Evolutionary conservation across 2,329 filamentous ascomycete genomes (phyloP).

Genomic region (Arthrinium phaeospermum): DNA sequence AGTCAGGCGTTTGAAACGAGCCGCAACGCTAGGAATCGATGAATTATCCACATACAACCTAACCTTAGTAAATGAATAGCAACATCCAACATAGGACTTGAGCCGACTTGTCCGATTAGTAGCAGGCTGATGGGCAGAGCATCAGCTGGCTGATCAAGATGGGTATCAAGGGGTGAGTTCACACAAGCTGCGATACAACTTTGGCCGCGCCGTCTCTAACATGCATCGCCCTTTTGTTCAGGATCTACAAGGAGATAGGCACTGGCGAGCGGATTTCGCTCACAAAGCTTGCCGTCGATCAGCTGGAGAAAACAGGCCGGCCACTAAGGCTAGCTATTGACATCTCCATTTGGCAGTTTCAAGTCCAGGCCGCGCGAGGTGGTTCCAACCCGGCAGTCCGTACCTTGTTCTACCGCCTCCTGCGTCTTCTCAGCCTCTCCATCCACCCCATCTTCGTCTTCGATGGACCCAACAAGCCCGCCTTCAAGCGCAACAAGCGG

Average conservation of each 20-base stretch:
- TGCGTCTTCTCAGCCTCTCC: slow-evolving; percentile 76
- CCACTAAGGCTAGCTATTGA: slow-evolving; percentile 91
- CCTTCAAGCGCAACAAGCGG: slow-evolving; percentile 86
- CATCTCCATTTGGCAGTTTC: slow-evolving; percentile 97
- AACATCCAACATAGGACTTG: background rate
- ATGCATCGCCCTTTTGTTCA: slow-evolving; percentile 41
- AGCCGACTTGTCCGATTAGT: background rate
- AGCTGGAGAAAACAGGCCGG: slow-evolving; percentile 70
- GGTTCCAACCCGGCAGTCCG: slow-evolving; percentile 89
- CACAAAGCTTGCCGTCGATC: slow-evolving; percentile 79
- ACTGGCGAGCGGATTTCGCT: slow-evolving; percentile 79
- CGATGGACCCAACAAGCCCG: slow-evolving; percentile 83
- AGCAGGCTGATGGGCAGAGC: background rate
- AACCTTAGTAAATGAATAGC: background rate
- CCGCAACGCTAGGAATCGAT: background rate
- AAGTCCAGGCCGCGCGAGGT: slow-evolving; percentile 80
- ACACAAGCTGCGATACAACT: slow-evolving; percentile 8
- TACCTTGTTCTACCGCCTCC: slow-evolving; percentile 89
- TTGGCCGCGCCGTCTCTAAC: background rate
- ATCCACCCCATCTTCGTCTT: slow-evolving; percentile 91
- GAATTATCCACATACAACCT: background rate
- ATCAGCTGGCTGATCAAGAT: slow-evolving; percentile 43
- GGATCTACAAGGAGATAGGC: slow-evolving; percentile 90
- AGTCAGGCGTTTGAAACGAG: background rate
- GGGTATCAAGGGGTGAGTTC: slow-evolving; percentile 69